These are phyloP conservation scores for Kluyveromyces dobzhanskii DNA, from an alignment of 805 yeast species.

Conservation along the genomic window DNA sequence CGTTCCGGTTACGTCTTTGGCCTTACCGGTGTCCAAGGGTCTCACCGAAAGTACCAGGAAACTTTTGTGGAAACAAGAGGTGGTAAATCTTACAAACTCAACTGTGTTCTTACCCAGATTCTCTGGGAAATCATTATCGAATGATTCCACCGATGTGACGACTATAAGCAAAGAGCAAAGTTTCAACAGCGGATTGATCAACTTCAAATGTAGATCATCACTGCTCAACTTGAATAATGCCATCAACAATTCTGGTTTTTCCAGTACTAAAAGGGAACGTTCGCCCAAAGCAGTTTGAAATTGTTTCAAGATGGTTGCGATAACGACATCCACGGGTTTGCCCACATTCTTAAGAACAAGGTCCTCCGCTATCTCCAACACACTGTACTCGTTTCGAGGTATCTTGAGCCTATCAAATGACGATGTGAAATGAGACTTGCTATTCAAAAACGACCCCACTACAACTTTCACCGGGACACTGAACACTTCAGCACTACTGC, in stretches of 20 bases:
- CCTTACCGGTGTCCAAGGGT: conserved; percentile 73
- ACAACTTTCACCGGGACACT: conserved; percentile 6
- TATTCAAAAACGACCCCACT: conserved; percentile 27
- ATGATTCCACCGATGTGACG: conserved; percentile 14
- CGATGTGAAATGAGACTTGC: conserved; percentile 11
- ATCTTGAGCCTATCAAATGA: conserved; percentile 20
- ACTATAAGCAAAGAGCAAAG: conserved; percentile 22
- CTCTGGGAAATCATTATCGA: conserved; percentile 12
- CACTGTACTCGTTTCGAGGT: conserved; percentile 17
- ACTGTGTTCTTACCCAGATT: conserved; percentile 14
- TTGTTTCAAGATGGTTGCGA: conserved; percentile 60
- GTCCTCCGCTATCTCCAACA: conserved; percentile 40
- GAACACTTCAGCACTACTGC: conserved; percentile 17
- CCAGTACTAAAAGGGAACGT: conserved; percentile 18
- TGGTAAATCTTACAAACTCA: conserved; percentile 21
- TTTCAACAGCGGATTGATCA: conserved; percentile 20
- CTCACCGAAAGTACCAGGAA: conserved; percentile 38
- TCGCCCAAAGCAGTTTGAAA: conserved; percentile 32
- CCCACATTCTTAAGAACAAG: conserved; percentile 34
- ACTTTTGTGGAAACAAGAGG: conserved; percentile 18
- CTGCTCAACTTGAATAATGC: conserved; percentile 20
- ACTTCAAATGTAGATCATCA: conserved; percentile 19
- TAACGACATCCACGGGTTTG: conserved; percentile 71
- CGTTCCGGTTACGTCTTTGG: conserved; percentile 74
- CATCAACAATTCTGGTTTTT: conserved; percentile 27